Evolutionary conservation across 371 early-diverging fungal species (phyloP), one percentile per base, ranked within the genome.

Genomic region (Lichtheimia hyalospora): DNA sequence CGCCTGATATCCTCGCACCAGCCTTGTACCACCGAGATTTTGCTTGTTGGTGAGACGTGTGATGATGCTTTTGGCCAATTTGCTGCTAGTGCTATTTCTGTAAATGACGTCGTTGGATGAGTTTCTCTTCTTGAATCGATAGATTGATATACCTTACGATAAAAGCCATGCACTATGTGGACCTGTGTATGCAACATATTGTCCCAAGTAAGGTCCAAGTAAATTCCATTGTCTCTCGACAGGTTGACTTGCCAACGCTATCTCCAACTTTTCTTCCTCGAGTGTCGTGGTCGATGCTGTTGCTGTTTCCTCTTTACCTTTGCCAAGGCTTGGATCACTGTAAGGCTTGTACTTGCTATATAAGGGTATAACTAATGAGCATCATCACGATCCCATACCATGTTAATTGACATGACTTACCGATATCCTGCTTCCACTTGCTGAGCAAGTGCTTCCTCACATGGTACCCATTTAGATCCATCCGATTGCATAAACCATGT

Each of bases 381-480:
- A 10, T n/a, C 16, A 8, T 16, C n/a, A 21, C n/a, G 3, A 1
- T 41, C 3, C 0, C 51, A 24, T 21, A 13, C 1, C n/a, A 25
- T 25, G 14, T 3, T 10, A 10, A 20, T 14, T 5, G 12, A 10
- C 27, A 56, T n/a, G n/a, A n/a, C 70, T 61, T 83, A 87, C 87
- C 74, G 72, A 64, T 91, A 93, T 24, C 95, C 93, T 42, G 85
- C 81, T 73, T 94, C 95, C 42, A 93, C 69, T 70, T 94, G 95
- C 44, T 83, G 69, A 2, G 91, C 69, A 20, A 94, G 70, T 52
- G 85, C 89, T 58, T 87, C 90, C 59, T 92, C 92, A 63, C 93
- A 92, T 5, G 95, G 93, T 10, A 86, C 61, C 70, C 82, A 91
- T 57, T 85, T 85, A 24, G 64, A 67, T 4, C 86, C 83, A 16